Evolutionary conservation across 129 eudicot genomes (phyloP).

Genomic region (Mikania micrantha): DNA sequence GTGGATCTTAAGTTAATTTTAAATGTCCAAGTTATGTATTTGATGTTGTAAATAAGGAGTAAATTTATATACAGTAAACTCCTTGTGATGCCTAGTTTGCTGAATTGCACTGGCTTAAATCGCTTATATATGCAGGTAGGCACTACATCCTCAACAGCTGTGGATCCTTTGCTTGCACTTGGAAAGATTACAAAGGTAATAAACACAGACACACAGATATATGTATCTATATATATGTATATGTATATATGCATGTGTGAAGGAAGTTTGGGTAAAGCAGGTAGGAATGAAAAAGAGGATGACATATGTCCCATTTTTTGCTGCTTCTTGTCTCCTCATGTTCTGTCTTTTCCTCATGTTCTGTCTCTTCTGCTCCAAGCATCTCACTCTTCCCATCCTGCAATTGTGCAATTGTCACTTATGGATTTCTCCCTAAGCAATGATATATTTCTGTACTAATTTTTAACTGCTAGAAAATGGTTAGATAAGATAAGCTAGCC

Average conservation of each 20-base stretch:
- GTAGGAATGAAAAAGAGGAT: background rate
- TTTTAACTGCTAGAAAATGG: too few species aligned
- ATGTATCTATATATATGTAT: background rate
- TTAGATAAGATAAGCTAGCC: too few species aligned
- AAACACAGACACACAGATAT: background rate
- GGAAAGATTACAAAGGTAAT: constrained; percentile 76
- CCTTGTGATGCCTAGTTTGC: background rate
- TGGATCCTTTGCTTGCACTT: constrained; percentile 80
- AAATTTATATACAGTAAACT: background rate
- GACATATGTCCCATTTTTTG: background rate
- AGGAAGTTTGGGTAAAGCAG: background rate
- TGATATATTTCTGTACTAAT: background rate
- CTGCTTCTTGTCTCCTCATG: background rate
- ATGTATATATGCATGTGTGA: background rate
- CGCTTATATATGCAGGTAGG: constrained; percentile 55
- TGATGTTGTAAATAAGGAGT: background rate
- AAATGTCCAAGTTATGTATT: background rate
- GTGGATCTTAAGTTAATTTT: background rate
- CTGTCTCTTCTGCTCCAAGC: background rate
- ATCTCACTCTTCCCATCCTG: background rate
- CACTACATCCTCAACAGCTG: constrained; percentile 92
- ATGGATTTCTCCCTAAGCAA: background rate
- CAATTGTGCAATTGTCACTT: background rate
- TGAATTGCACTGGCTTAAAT: background rate
- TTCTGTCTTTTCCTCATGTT: background rate